Conservation (phyloP, 306 rosid genomes). For the Prinsepia uniflora region DNA sequence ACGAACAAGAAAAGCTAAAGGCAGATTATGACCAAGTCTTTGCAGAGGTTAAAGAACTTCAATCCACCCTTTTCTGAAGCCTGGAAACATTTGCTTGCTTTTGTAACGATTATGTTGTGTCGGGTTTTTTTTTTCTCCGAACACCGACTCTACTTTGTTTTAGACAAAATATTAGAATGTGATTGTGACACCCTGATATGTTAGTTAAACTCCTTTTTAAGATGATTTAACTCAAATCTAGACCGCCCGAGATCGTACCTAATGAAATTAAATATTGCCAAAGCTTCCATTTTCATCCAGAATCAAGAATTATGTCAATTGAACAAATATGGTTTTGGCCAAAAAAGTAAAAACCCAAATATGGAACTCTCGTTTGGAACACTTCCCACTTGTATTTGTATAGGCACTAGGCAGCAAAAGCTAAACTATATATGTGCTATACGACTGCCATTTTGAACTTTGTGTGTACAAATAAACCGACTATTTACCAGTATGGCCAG, state of each 20-base stretch:
- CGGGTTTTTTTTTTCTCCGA: conserved; percentile 4
- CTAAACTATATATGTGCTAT: not conserved
- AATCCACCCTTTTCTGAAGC: conserved; percentile 57
- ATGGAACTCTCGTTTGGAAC: not conserved
- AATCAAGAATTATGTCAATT: not conserved
- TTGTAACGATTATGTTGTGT: not conserved
- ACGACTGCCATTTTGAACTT: not conserved
- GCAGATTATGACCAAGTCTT: conserved; percentile 65
- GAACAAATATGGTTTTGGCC: too few species aligned
- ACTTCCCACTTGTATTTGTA: not conserved
- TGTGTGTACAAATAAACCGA: not conserved
- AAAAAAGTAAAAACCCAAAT: not conserved
- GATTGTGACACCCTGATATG: not conserved
- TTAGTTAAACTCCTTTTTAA: too few species aligned
- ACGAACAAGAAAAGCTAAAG: conserved; percentile 69
- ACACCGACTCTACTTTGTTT: conserved; percentile 4
- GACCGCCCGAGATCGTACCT: too few species aligned
- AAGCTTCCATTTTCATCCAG: not conserved
- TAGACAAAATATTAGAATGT: not conserved
- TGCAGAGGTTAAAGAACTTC: conserved; percentile 51
- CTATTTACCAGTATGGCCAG: not conserved
- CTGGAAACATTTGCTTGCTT: not conserved
- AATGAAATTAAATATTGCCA: not conserved
- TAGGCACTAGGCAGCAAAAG: too few species aligned
- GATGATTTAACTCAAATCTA: not conserved